Conservation (phyloP, 805 yeast species). For the Ogataea dorogensis region DNA sequence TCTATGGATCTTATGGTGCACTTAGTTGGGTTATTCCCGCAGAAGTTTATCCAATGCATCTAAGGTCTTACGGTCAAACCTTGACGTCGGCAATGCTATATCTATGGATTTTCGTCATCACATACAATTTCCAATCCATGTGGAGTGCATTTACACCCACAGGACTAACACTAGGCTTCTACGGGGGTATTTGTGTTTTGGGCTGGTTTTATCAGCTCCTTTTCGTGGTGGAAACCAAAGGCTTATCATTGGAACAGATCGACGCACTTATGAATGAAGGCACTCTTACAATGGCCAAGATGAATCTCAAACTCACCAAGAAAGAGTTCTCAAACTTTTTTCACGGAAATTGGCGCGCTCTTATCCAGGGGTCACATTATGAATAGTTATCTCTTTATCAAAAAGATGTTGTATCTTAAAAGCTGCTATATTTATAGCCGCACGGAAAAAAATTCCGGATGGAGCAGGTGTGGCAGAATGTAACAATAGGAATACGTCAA, state of each 20-base stretch:
- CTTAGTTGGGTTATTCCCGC: slow-evolving; percentile 70
- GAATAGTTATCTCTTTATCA: background rate
- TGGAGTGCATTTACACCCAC: slow-evolving; percentile 55
- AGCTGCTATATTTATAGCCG: no score
- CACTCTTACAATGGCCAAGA: slow-evolving; percentile 37
- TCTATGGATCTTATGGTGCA: slow-evolving; percentile 65
- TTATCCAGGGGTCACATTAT: slow-evolving; percentile 1
- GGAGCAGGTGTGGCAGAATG: no score
- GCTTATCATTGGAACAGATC: slow-evolving; percentile 67
- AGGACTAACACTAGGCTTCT: slow-evolving; percentile 64
- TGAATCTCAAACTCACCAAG: slow-evolving; percentile 31
- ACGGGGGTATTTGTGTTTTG: slow-evolving; percentile 61
- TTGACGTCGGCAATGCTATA: slow-evolving; percentile 55
- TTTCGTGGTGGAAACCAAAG: slow-evolving; percentile 72
- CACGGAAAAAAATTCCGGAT: no score
- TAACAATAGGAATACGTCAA: no score
- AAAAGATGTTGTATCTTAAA: background rate
- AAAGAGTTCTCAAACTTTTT: slow-evolving; percentile 20
- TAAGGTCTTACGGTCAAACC: slow-evolving; percentile 66
- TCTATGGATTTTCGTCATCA: slow-evolving; percentile 61
- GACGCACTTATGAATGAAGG: slow-evolving; percentile 58
- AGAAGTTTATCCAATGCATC: slow-evolving; percentile 56
- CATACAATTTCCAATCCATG: slow-evolving; percentile 62
- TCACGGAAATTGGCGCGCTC: slow-evolving; percentile 15
- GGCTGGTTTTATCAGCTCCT: slow-evolving; percentile 53